A percentile compares a stretch with the other conserved stretches of the same genome.
Conservation (phyloP, 164 flowering plant genomes). For the Liriodendron chinense region DNA sequence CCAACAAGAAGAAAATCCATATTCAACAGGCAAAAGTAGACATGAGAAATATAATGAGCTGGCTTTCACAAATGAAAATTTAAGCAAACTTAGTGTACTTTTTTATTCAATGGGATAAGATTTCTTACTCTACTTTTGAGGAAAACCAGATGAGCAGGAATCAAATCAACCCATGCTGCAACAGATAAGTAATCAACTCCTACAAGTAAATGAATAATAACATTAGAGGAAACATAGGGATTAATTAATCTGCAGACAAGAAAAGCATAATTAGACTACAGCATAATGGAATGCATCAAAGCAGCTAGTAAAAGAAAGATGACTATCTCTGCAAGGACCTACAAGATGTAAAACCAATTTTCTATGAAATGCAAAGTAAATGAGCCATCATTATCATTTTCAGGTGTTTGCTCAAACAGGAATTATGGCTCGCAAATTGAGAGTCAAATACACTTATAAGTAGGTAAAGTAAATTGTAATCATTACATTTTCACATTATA, state of each 20-base stretch:
- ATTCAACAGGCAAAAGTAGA: no score
- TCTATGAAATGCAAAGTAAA: no score
- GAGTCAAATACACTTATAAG: no score
- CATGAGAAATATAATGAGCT: no score
- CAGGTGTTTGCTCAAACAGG: no score
- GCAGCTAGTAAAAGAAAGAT: background rate
- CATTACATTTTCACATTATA: no score
- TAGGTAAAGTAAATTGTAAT: no score
- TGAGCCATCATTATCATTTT: no score
- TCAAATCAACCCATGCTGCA: constrained; percentile 74
- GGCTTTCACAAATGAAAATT: no score
- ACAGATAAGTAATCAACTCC: constrained; percentile 92
- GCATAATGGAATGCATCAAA: background rate
- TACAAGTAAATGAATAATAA: constrained; percentile 27
- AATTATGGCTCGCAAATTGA: no score
- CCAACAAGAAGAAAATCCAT: no score
- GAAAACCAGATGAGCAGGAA: constrained; percentile 74
- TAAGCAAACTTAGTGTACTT: no score
- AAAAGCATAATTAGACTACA: background rate
- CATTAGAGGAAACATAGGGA: constrained; percentile 4
- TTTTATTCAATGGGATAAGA: background rate
- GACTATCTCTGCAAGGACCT: background rate
- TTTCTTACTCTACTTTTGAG: constrained; percentile 63
- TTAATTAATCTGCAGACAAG: background rate
- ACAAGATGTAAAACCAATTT: background rate